Conservation (phyloP, 2,329 filamentous ascomycete genomes). For the Epichloe uncinata region DNA sequence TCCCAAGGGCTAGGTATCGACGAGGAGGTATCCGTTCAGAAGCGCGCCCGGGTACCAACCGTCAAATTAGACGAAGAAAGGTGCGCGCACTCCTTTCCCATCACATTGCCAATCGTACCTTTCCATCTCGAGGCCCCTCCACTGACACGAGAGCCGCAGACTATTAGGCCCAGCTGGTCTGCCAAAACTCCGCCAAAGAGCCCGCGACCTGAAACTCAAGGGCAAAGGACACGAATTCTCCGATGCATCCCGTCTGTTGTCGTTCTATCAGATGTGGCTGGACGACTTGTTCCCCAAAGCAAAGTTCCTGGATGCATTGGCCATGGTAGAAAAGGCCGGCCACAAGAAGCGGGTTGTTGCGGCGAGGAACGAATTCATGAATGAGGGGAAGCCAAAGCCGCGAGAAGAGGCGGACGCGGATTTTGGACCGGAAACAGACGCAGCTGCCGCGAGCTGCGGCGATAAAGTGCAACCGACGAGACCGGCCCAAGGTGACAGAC, state of each 20-base stretch:
- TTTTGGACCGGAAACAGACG: conserved; percentile 12
- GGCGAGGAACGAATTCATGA: conserved; percentile 71
- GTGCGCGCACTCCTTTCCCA: conserved; percentile 24
- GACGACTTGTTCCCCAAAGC: conserved; percentile 93
- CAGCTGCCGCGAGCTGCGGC: conserved; percentile 7
- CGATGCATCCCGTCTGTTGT: conserved; percentile 68
- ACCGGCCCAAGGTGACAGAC: conserved; percentile 4
- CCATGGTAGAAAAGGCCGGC: conserved; percentile 86
- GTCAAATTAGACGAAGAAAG: conserved; percentile 79
- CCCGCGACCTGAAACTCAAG: conserved; percentile 64
- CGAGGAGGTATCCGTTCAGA: conserved; percentile 70
- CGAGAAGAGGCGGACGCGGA: conserved; percentile 21
- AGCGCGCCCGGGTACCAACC: conserved; percentile 54
- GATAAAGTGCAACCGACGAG: conserved; percentile 17
- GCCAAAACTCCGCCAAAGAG: conserved; percentile 61
- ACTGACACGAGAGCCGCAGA: conserved; percentile 28
- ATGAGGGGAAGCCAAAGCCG: conserved; percentile 51
- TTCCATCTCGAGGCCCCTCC: not conserved
- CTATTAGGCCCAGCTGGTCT: conserved; percentile 77
- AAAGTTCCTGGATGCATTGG: conserved; percentile 77
- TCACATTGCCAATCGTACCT: not conserved
- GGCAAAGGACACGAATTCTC: conserved; percentile 95
- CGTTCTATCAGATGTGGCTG: conserved; percentile 92
- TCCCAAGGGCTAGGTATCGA: conserved; percentile 59
- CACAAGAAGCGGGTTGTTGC: conserved; percentile 68